These are phyloP conservation scores for Quercus berberidifolia DNA, from an alignment of 306 rosid species.

Conservation along the genomic window DNA sequence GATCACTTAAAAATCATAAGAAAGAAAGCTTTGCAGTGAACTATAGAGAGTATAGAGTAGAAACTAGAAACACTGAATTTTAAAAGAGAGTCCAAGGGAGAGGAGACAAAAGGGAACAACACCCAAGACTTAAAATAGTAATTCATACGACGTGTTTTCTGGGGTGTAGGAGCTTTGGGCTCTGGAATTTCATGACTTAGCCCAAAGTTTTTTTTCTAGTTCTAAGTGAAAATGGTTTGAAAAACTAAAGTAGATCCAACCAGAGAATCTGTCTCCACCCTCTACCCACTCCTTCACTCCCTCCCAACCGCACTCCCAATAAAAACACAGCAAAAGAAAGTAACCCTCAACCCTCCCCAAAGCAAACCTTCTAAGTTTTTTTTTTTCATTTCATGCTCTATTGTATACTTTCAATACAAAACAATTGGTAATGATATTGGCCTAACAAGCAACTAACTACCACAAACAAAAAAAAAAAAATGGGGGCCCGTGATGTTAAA, in stretches of 20 bases:
- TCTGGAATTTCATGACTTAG: constrained; percentile 26
- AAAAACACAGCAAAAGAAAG: neutral
- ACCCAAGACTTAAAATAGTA: constrained; percentile 21
- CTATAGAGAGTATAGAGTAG: no score
- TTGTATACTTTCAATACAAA: neutral
- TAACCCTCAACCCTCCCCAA: neutral
- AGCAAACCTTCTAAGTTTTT: neutral
- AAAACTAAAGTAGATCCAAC: constrained; percentile 26
- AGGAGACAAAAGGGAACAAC: constrained; percentile 51
- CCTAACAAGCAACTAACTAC: constrained; percentile 6
- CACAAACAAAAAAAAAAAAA: neutral
- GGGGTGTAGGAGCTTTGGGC: constrained; percentile 42
- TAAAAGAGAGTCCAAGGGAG: constrained; percentile 28
- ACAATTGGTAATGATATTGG: neutral
- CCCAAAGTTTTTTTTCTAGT: constrained; percentile 36
- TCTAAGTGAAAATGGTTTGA: constrained; percentile 28
- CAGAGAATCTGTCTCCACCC: constrained; percentile 36
- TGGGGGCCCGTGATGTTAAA: constrained; percentile 5
- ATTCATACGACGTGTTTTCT: constrained; percentile 51
- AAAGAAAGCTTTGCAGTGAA: neutral
- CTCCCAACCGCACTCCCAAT: constrained; percentile 7
- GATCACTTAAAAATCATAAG: no score
- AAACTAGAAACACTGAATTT: neutral
- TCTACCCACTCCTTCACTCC: constrained; percentile 19
- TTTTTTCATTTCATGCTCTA: neutral